Evolutionary conservation across 176 grass and related monocot genomes (phyloP).

Genomic region (Ampelocalamus luodianensis): DNA sequence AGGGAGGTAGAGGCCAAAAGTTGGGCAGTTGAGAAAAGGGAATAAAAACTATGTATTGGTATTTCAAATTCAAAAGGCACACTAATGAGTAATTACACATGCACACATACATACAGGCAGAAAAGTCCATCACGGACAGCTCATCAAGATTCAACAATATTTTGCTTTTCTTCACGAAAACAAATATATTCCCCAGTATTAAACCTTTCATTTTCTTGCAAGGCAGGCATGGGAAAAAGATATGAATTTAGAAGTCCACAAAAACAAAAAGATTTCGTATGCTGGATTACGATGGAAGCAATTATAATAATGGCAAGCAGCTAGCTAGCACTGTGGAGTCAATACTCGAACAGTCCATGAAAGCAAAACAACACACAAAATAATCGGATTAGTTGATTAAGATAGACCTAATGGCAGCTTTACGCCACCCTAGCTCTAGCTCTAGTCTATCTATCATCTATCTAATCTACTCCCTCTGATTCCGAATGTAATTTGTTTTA

Average conservation of each 20-base stretch:
- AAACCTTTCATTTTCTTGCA: constrained; percentile 51
- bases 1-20: constrained; percentile 15
- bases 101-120: neutral
- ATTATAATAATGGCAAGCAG: constrained; percentile 40
- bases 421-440: constrained; percentile 44
- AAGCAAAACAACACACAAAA: constrained; percentile 30
- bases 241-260: neutral
- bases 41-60: neutral
- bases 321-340: constrained; percentile 10
- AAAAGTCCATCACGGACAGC: constrained; percentile 31
- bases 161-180: constrained; percentile 1
- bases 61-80: constrained; percentile 24
- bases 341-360: constrained; percentile 38
- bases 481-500: too few relatives aligned
- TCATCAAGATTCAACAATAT: constrained; percentile 37
- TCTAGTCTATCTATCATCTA: constrained; percentile 40
- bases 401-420: constrained; percentile 39
- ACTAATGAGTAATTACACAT: constrained; percentile 15
- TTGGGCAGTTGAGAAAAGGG: neutral
- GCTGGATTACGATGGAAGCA: constrained; percentile 40
- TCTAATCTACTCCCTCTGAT: constrained; percentile 8
- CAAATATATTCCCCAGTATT: constrained; percentile 11
- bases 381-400: constrained; percentile 51
- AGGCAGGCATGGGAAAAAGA: constrained; percentile 20
- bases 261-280: constrained; percentile 20